A percentile compares a stretch with the other conserved stretches of the same genome.
phyloP scores from a whole-genome alignment of 148 eudicot species.

The Amaranthus palmeri region DNA sequence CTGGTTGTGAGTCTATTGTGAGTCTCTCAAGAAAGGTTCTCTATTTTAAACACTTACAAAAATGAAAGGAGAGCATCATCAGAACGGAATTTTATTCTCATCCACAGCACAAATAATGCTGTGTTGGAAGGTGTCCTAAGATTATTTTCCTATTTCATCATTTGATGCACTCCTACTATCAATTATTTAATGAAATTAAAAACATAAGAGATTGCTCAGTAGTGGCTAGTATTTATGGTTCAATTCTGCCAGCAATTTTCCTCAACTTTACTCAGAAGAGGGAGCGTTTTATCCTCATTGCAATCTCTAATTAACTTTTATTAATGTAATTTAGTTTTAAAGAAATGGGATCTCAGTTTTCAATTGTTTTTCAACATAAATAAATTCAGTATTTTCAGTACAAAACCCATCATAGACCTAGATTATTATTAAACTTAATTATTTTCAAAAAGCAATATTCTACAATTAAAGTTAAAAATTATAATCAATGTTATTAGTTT shows the following conservation, averaged over 20 bases:
- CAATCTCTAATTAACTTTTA: conserved; percentile 12
- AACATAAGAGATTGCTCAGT: conserved; percentile 39
- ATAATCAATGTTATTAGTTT: too few relatives aligned
- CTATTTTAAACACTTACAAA: background rate
- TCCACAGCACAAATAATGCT: conserved; percentile 22
- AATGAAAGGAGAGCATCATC: conserved; percentile 13
- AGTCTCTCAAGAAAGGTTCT: too few relatives aligned
- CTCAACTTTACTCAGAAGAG: conserved; percentile 39
- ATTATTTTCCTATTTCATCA: conserved; percentile 25
- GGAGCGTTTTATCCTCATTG: conserved; percentile 42
- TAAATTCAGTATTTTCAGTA: conserved; percentile 12
- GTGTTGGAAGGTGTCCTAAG: conserved; percentile 45
- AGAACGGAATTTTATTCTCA: conserved; percentile 30
- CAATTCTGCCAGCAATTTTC: conserved; percentile 45
- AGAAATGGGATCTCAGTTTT: conserved; percentile 11
- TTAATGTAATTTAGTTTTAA: background rate
- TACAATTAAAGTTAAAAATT: background rate
- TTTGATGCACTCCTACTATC: background rate
- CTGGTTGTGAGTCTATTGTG: too few relatives aligned
- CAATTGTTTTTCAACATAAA: background rate
- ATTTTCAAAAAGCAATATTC: background rate
- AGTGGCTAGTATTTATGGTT: conserved; percentile 32
- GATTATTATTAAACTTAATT: background rate
- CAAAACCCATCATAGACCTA: conserved; percentile 9
- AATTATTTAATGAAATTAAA: too few relatives aligned